phyloP scores from a whole-genome alignment of 2,329 filamentous ascomycete genomes.

The Fragosphaeria purpurea region DNA sequence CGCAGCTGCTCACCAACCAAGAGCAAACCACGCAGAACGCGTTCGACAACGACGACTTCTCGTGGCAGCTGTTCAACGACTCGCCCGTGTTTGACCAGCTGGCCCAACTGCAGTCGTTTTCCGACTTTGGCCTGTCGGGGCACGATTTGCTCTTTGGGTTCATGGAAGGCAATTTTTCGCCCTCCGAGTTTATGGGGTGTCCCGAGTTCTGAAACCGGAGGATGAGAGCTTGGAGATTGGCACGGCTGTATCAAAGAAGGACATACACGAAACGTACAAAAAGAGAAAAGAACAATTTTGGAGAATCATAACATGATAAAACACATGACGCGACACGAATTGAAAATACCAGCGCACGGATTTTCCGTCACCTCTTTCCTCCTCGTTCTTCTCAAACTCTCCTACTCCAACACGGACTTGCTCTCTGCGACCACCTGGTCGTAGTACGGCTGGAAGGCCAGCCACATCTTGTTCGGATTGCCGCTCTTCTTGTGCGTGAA shows the following conservation, averaged over 20 bases:
- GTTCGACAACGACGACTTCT: conserved; percentile 1
- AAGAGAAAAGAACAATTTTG: too few relatives aligned
- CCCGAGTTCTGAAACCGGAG: too few relatives aligned
- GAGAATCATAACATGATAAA: too few relatives aligned
- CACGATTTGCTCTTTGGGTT: conserved; percentile 10
- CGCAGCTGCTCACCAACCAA: too few relatives aligned
- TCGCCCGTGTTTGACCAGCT: conserved; percentile 3
- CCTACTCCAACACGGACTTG: not conserved
- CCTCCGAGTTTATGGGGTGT: conserved; percentile 1
- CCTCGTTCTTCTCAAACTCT: too few relatives aligned
- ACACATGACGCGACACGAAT: too few relatives aligned
- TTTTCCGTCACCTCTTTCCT: too few relatives aligned
- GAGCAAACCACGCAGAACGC: not conserved
- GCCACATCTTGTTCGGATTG: conserved; percentile 39
- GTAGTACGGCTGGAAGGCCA: conserved; percentile 34
- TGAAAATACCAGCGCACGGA: too few relatives aligned
- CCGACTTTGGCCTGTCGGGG: conserved; percentile 6
- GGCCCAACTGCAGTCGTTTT: conserved; percentile 4
- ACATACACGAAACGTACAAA: too few relatives aligned
- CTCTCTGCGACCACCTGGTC: conserved; percentile 20
- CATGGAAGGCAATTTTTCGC: conserved; percentile 7
- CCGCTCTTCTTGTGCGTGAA: conserved; percentile 21
- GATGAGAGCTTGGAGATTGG: too few relatives aligned
- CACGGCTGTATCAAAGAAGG: too few relatives aligned
- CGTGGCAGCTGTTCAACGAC: conserved; percentile 4